Evolutionary conservation across 2,329 filamentous ascomycete genomes (phyloP), one percentile per base, ranked within the genome.

Genomic region (Davidsoniella australis): DNA sequence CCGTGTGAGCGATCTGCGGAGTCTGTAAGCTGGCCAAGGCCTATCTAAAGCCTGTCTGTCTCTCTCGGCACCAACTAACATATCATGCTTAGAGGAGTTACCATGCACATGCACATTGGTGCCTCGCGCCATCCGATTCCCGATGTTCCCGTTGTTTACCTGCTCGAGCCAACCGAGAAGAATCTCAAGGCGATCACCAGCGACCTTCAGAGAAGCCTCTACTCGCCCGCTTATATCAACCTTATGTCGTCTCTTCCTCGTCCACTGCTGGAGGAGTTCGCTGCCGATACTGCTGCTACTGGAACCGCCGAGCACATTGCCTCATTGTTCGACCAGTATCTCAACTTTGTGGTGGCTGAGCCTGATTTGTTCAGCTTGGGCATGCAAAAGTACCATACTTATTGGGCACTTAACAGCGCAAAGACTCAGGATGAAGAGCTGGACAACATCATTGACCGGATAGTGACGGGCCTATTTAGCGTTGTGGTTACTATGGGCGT

Each of bases 401-500:
- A 98, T 63, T 93, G 85, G 78, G 86, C 85, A n/a, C 70, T 98
- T 60, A 96, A 96, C 66, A 96, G 88, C 63, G 84, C 83, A 14
- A 80, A 85, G 60, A 94, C 87, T 2, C 85, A 82, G 56, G 91
- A 96, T 58, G 85, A 91, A 52, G 84, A 91, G 60, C 73, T 98
- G 49, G 91, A 96, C 59, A 71, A 75, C 47, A 79, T 91, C 37
- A 76, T 98, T 29, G 89, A 98, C 63, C 80, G 80, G 56, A 89
- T 96, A 55, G 91, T 98, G 46, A 93, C 84, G 58, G 91, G 91
- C 0, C 69, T 98, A n/a, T 98, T 96, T 66, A 95, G 88, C 55
- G 91, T 98, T 45, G 82, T 91, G 53, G 91, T 94, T n/a, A 98
- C 91, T 4, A 94, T 95, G 86, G 89, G 83, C 53, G 80, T 88